phyloP scores from a whole-genome alignment of 768 basidiomycete genomes.

The Podaxis pistillaris region DNA sequence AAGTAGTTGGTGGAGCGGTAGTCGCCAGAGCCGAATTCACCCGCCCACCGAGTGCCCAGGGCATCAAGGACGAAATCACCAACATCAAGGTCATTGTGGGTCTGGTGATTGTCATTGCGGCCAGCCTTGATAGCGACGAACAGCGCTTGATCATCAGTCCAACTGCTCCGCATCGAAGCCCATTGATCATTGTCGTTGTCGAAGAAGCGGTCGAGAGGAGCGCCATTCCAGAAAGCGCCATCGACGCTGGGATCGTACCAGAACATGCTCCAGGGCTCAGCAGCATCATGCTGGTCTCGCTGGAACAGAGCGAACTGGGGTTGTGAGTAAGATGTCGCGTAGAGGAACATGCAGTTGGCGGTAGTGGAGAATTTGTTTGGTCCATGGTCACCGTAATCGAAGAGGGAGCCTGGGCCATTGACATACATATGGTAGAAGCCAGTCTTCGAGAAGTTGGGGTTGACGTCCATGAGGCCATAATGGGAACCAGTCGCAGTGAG shows the following conservation, averaged over 20 bases:
- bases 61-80: constrained; percentile 97
- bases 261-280: constrained; percentile 85
- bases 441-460: constrained; percentile 70
- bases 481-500: constrained; percentile 83
- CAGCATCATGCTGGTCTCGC: constrained; percentile 80
- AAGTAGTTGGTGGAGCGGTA: constrained; percentile 81
- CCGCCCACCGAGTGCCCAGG: constrained; percentile 90
- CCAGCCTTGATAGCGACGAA: constrained; percentile 92
- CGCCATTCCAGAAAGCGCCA: constrained; percentile 91
- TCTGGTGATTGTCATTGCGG: constrained; percentile 77
- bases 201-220: constrained; percentile 83
- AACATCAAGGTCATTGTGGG: constrained; percentile 91
- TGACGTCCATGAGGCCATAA: constrained; percentile 67
- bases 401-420: constrained; percentile 80
- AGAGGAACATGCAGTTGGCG: constrained; percentile 85
- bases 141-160: constrained; percentile 83
- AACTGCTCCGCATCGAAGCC: constrained; percentile 88
- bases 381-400: constrained; percentile 82
- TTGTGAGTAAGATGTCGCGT: constrained; percentile 62
- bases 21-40: constrained; percentile 89
- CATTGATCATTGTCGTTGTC: constrained; percentile 71
- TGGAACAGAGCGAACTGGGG: constrained; percentile 86
- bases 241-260: constrained; percentile 86
- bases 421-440: constrained; percentile 90
- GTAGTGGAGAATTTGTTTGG: constrained; percentile 96